A percentile compares a stretch with the other conserved stretches of the same genome.
Evolutionary conservation across 2,329 filamentous ascomycete species (phyloP).

Genomic region (Eutypella sp.): DNA sequence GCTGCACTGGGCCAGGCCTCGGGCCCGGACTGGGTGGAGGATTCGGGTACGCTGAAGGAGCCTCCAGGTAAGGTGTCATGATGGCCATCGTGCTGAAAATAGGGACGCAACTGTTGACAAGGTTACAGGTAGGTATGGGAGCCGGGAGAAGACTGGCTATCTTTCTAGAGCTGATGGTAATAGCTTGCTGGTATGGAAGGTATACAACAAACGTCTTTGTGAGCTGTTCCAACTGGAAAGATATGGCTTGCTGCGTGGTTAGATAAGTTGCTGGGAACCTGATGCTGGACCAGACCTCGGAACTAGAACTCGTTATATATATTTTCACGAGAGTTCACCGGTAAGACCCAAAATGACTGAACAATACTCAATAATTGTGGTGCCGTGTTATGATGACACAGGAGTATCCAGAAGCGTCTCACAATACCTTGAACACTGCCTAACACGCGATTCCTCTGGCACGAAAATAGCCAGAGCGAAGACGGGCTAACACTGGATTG

Average conservation of each 20-base stretch:
- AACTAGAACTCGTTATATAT: not conserved
- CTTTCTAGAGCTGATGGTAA: no score
- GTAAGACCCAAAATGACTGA: not conserved
- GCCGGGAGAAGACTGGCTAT: no score
- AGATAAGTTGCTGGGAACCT: not conserved
- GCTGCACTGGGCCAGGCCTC: conserved; percentile 20
- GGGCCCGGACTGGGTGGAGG: conserved; percentile 20
- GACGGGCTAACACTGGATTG: not conserved
- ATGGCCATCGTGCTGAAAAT: conserved; percentile 4
- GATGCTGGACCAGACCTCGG: not conserved
- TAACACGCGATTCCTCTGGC: not conserved
- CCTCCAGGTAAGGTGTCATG: no score
- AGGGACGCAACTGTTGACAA: conserved; percentile 11
- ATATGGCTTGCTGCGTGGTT: no score
- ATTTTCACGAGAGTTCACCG: not conserved
- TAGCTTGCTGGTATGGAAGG: no score
- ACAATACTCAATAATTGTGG: not conserved
- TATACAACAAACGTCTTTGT: no score
- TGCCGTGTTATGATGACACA: not conserved
- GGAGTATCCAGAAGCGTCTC: not conserved
- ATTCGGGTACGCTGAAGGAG: no score
- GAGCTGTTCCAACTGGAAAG: no score
- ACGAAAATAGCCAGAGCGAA: not conserved
- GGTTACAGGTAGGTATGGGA: no score
- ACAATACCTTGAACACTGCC: not conserved